Percentiles rank a stretch among this genome's conserved stretches.
Evolutionary conservation across 208 protist genomes (phyloP).

Genomic region (Acanthamoeba healyi): DNA sequence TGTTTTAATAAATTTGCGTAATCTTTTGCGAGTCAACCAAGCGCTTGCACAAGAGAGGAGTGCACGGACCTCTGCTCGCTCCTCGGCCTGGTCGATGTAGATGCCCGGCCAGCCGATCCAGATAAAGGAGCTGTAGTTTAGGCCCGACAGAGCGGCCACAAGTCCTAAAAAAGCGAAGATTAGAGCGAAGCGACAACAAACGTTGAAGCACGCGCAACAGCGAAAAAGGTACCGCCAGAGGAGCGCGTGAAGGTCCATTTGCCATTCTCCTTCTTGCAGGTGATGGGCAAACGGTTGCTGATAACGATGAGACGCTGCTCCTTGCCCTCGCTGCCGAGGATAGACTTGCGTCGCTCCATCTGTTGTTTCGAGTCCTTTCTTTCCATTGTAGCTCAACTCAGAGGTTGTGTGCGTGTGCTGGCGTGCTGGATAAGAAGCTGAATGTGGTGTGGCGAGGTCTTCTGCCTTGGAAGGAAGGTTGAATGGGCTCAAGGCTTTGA

Average conservation of each 20-base stretch:
- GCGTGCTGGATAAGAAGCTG: not conserved
- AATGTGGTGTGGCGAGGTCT: too few relatives aligned
- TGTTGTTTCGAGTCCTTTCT: not conserved
- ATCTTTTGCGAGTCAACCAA: too few relatives aligned
- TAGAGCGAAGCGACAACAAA: not conserved
- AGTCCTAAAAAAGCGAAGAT: conserved; percentile 45
- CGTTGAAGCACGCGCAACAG: not conserved
- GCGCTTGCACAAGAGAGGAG: too few relatives aligned
- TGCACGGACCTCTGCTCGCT: conserved; percentile 40
- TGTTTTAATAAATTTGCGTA: not conserved
- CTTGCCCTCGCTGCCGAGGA: conserved; percentile 56
- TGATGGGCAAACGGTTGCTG: conserved; percentile 83
- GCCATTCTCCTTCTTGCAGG: conserved; percentile 74
- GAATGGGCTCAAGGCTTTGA: too few relatives aligned
- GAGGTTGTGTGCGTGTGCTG: not conserved
- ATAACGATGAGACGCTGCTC: conserved; percentile 81
- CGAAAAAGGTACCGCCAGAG: conserved; percentile 60
- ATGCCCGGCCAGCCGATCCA: conserved; percentile 84
- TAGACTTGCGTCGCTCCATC: conserved; percentile 63
- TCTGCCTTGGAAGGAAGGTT: too few relatives aligned
- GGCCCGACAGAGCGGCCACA: conserved; percentile 78
- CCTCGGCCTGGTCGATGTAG: conserved; percentile 77
- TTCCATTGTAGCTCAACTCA: not conserved
- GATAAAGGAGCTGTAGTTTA: conserved; percentile 77
- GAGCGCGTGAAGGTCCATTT: conserved; percentile 81